Base-by-base conservation (phyloP, 352 stramenopile genomes). In the Globisporangium nunn region DNA sequence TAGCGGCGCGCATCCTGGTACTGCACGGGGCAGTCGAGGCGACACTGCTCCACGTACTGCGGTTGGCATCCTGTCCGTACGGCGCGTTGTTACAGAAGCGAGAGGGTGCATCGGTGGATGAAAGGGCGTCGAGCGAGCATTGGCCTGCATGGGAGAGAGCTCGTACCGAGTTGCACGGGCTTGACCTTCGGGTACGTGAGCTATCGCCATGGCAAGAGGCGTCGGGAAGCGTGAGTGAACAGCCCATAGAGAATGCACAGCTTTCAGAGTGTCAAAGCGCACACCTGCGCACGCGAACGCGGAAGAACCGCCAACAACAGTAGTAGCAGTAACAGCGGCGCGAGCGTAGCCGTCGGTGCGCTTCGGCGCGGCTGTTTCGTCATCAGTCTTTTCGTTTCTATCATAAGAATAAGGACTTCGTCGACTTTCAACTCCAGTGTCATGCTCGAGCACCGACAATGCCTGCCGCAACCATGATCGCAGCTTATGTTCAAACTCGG, bases 1-100 rank as follows among this genome's bases (percentile, higher is more conserved):
- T 71, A 88, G 18, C 74, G 69, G 8, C 40, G 52, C 18, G 64
- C 44, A 63, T 88, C 80, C 18, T 91, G 70, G 54, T 87, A 91
- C 45, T 87, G 75, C 44, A 40, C 41, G 10, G 68, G 50, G 56
- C 77, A 91, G 50, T 73, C 60, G 57, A 73, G 71, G 39, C 74
- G 71, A 61, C 80, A 91, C 23, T 64, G 58, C 47, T 72, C 31
- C 48, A 88, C 71, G 49, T 86, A 61, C 17, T 77, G 54, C 30
- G 66, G 18, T 41, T 59, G 37, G 59, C 80, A 88, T 43, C 72
- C 80, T 7, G n/a, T 43, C 51, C 4, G 37, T 6, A 44, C 10
- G 40, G 39, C 17, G 48, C 29, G 37, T 35, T 35, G 31, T 35
- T 35, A 7, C 6, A 35, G 31, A 35, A 35, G 31, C 31, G 31